Conservation (phyloP, 495 filamentous ascomycete species). For the Penicillium desertorum region DNA sequence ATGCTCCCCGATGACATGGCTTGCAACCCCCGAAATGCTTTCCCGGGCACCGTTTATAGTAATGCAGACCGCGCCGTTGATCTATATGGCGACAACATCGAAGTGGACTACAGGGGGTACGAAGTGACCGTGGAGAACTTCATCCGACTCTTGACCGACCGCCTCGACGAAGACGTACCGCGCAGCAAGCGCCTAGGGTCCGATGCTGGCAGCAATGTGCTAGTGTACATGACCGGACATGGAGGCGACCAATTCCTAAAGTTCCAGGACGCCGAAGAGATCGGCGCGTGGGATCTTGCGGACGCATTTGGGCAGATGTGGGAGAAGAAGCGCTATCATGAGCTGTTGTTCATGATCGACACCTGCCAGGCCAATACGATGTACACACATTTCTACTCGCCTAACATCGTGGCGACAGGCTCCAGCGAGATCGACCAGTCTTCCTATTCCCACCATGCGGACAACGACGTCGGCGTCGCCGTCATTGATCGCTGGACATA, state of each 20-base stretch:
- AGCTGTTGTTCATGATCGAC: constrained; percentile 99
- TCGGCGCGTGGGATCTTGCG: constrained; percentile 91
- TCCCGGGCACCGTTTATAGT: constrained; percentile 97
- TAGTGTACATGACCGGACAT: constrained; percentile 99
- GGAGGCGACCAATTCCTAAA: constrained; percentile 98
- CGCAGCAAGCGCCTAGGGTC: constrained; percentile 88
- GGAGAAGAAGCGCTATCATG: constrained; percentile 96
- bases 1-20: constrained; percentile 99
- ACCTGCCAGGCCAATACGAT: constrained; percentile 99
- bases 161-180: constrained; percentile 89
- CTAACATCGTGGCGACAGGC: constrained; percentile 94
- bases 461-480: constrained; percentile 95
- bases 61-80: constrained; percentile 95
- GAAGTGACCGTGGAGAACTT: constrained; percentile 99
- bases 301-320: constrained; percentile 99
- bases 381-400: constrained; percentile 96
- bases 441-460: constrained; percentile 93
- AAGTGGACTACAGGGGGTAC: constrained; percentile 97
- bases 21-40: constrained; percentile 97
- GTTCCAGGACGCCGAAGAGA: constrained; percentile 97
- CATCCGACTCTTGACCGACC: constrained; percentile 90
- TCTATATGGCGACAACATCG: constrained; percentile 97
- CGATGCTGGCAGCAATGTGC: constrained; percentile 90
- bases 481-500: constrained; percentile 99
- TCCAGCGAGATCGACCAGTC: constrained; percentile 91